Conservation (phyloP, 73 alveolate species). For the Paramecium pentaurelia region DNA sequence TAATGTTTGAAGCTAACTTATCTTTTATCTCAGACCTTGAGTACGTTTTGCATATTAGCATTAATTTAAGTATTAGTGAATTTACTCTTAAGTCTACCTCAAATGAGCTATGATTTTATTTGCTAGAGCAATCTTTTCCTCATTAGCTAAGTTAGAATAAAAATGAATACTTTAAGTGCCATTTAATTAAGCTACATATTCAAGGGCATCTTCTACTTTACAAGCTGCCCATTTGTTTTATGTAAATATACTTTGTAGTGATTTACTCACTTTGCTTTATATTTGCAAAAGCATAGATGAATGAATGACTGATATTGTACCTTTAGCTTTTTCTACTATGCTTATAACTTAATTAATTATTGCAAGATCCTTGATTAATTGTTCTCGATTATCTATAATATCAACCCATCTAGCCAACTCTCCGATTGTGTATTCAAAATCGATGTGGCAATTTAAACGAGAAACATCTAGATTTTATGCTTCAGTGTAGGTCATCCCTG, state of each 20-base stretch:
- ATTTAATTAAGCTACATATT: not conserved
- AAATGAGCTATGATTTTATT: not conserved
- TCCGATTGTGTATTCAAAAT: not conserved
- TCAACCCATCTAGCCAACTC: slow-evolving; percentile 38
- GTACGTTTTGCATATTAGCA: not conserved
- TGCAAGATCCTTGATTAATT: not conserved
- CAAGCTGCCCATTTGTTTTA: not conserved
- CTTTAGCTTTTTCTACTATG: not conserved
- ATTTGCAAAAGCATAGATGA: not conserved
- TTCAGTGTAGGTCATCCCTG: slow-evolving; percentile 17
- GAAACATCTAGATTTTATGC: slow-evolving; percentile 3
- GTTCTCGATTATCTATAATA: not conserved
- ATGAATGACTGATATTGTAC: not conserved
- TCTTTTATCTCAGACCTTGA: not conserved
- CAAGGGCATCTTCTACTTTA: not conserved
- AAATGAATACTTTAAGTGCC: not conserved
- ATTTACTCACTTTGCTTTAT: not conserved
- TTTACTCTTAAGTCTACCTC: not conserved
- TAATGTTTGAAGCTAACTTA: not conserved
- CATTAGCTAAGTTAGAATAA: not conserved
- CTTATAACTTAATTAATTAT: slow-evolving; percentile 18
- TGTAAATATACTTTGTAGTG: not conserved
- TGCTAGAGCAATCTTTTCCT: not conserved
- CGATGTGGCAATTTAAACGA: not conserved
- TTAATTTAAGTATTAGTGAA: not conserved